Evolutionary conservation across 2,329 filamentous ascomycete genomes (phyloP).

Genomic region (Coniosporium tulheliwenetii): DNA sequence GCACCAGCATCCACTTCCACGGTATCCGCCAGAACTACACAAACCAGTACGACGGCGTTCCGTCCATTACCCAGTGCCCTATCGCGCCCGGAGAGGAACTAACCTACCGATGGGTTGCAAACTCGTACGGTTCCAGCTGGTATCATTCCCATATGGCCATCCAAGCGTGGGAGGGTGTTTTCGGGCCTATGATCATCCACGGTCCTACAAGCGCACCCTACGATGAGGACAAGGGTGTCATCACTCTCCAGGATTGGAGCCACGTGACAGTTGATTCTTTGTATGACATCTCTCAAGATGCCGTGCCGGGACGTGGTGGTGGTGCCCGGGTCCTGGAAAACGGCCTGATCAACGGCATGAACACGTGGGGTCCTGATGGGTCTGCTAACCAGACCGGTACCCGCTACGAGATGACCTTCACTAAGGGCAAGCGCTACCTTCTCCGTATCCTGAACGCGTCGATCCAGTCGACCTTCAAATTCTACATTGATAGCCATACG

Average conservation of each 20-base stretch:
- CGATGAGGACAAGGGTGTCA: constrained; percentile 26
- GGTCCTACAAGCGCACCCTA: constrained; percentile 23
- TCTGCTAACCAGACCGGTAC: constrained; percentile 9
- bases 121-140: constrained; percentile 25
- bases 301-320: constrained; percentile 4
- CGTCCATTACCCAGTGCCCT: constrained; percentile 29
- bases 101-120: constrained; percentile 21
- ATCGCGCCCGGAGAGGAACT: constrained; percentile 20
- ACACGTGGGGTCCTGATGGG: constrained; percentile 15
- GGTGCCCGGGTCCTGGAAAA: constrained; percentile 23
- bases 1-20: constrained; percentile 37
- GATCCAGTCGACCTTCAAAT: constrained; percentile 25
- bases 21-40: constrained; percentile 34
- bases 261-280: constrained; percentile 22
- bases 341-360: constrained; percentile 28
- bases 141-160: constrained; percentile 26
- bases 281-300: constrained; percentile 12
- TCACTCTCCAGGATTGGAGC: constrained; percentile 27
- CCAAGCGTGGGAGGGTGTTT: constrained; percentile 25
- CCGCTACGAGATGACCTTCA: constrained; percentile 13
- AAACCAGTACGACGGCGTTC: constrained; percentile 35
- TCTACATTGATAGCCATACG: constrained; percentile 25
- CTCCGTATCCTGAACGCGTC: constrained; percentile 17
- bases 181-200: constrained; percentile 24
- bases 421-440: constrained; percentile 12